Conservation (phyloP, 495 filamentous ascomycete species). For the Cairneyella variabilis region DNA sequence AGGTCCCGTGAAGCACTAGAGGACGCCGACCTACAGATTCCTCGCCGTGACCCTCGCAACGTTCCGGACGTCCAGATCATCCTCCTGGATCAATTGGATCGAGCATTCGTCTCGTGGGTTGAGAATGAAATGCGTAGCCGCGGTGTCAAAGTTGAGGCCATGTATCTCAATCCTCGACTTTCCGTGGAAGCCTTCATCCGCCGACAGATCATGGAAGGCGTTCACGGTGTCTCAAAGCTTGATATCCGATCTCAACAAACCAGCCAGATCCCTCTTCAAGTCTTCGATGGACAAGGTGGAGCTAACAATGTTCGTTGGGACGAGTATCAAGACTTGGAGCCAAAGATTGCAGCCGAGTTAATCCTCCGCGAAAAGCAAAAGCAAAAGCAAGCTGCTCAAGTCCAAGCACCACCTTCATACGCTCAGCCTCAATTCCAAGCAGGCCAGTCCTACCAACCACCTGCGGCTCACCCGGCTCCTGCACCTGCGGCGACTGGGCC, state of each 20-base stretch:
- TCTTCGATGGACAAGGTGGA: constrained; percentile 77
- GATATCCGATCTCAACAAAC: constrained; percentile 60
- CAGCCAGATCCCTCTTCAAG: constrained; percentile 70
- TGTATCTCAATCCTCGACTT: constrained; percentile 75
- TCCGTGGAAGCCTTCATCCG: constrained; percentile 72
- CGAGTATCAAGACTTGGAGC: constrained; percentile 79
- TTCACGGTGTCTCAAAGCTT: constrained; percentile 77
- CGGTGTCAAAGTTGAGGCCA: constrained; percentile 68
- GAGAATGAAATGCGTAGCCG: constrained; percentile 68
- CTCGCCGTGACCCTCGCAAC: constrained; percentile 66
- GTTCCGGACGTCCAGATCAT: constrained; percentile 92
- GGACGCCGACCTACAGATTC: constrained; percentile 64
- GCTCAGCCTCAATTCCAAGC: constrained; percentile 32
- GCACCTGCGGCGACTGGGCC: constrained; percentile 31
- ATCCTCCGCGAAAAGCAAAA: constrained; percentile 69
- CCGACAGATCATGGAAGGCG: constrained; percentile 83
- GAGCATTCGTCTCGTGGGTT: constrained; percentile 78
- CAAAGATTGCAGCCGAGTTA: constrained; percentile 71
- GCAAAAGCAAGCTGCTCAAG: constrained; percentile 11
- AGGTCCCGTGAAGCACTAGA: constrained; percentile 48
- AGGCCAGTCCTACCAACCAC: constrained; percentile 25
- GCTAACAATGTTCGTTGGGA: constrained; percentile 71
- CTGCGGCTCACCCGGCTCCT: constrained; percentile 31
- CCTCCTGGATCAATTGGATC: constrained; percentile 72
- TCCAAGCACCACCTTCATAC: constrained; percentile 22